Evolutionary conservation across 1,284 basidiomycete species (phyloP).

Genomic region (Boletus calvinii): DNA sequence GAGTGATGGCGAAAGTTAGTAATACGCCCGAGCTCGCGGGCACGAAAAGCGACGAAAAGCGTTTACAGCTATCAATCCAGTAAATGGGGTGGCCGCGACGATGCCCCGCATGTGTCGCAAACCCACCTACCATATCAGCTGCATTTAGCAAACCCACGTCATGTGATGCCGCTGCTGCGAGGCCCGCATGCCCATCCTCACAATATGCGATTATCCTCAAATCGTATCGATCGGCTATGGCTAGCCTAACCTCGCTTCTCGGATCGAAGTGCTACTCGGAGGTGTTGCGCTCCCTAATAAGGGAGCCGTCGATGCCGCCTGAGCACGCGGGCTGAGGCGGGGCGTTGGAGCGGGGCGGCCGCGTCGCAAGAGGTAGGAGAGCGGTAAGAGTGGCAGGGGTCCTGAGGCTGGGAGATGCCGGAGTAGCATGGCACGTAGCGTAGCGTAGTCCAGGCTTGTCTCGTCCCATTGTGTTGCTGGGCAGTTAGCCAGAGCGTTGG

Average conservation of each 20-base stretch:
- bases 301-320: constrained; percentile 60
- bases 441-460: too few species aligned
- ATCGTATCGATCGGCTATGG: constrained; percentile 70
- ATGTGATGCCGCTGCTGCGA: constrained; percentile 66
- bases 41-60: not conserved
- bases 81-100: constrained; percentile 27
- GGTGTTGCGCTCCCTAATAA: constrained; percentile 69
- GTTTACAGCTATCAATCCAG: constrained; percentile 18
- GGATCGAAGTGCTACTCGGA: constrained; percentile 77
- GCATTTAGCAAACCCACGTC: constrained; percentile 67
- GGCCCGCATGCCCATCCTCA: constrained; percentile 65
- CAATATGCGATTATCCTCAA: constrained; percentile 68
- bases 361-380: too few species aligned
- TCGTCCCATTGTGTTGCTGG: too few species aligned
- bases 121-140: constrained; percentile 74
- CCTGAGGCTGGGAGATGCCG: too few species aligned
- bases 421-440: too few species aligned
- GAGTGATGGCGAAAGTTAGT: not conserved
- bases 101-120: constrained; percentile 36
- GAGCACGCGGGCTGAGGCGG: constrained; percentile 51
- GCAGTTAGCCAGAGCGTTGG: too few species aligned
- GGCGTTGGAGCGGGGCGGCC: too few species aligned
- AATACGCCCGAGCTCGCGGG: not conserved
- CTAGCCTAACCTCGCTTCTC: constrained; percentile 50
- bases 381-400: too few species aligned